Percentiles rank a stretch among this genome's conserved stretches.
Conservation (phyloP, 257 asterid genomes). For the Fraxinus quadrangulata region DNA sequence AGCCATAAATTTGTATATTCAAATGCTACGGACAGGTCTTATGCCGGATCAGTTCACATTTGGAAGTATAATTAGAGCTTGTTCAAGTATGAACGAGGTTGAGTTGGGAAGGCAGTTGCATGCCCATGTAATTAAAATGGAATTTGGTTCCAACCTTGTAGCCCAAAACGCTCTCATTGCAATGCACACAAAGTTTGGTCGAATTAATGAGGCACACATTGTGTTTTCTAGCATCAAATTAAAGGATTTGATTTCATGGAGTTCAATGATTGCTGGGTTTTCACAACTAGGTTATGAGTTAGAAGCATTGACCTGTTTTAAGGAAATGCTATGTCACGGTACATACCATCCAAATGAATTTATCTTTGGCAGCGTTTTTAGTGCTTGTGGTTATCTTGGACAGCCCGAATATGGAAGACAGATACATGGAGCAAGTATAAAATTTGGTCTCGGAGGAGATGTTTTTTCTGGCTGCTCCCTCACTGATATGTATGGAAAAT, state of each 20-base stretch:
- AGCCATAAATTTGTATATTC: constrained; percentile 51
- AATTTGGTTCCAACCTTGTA: constrained; percentile 54
- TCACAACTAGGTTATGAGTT: constrained; percentile 66
- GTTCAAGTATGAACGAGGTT: constrained; percentile 41
- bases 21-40: constrained; percentile 52
- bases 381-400: constrained; percentile 60
- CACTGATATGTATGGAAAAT: constrained; percentile 81
- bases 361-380: constrained; percentile 63
- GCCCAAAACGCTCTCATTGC: constrained; percentile 74
- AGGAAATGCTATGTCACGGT: constrained; percentile 55
- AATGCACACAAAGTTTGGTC: constrained; percentile 61
- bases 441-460: constrained; percentile 53
- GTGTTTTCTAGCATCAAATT: constrained; percentile 47
- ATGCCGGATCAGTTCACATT: constrained; percentile 66
- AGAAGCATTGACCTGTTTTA: constrained; percentile 56
- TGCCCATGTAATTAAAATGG: constrained; percentile 58
- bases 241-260: constrained; percentile 80
- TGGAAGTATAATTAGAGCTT: constrained; percentile 67
- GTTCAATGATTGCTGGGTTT: constrained; percentile 76
- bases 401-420: constrained; percentile 60
- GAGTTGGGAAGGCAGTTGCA: constrained; percentile 62
- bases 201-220: constrained; percentile 38
- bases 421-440: constrained; percentile 61
- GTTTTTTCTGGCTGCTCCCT: constrained; percentile 66
- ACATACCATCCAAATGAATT: constrained; percentile 57